Evolutionary conservation across 257 asterid genomes (phyloP).

Genomic region (Jasminum sambac): DNA sequence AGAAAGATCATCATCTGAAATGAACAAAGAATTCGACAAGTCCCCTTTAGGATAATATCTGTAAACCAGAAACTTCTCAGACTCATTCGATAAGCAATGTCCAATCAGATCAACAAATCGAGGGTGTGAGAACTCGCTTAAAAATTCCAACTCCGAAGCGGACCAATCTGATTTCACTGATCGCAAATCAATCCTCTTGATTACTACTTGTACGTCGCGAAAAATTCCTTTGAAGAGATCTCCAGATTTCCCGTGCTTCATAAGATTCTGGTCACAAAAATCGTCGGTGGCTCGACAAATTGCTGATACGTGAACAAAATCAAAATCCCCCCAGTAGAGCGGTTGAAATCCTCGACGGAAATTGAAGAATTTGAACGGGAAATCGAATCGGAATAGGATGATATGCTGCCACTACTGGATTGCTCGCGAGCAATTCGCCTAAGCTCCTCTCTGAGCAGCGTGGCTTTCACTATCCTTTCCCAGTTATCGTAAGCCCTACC

Average conservation of each 20-base stretch:
- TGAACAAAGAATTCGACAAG: constrained; percentile 47
- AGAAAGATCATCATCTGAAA: constrained; percentile 29
- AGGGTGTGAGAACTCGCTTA: constrained; percentile 41
- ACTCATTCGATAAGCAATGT: constrained; percentile 48
- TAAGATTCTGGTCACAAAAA: constrained; percentile 37
- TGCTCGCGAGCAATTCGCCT: constrained; percentile 12
- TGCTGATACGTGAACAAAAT: constrained; percentile 44
- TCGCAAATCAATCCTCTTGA: constrained; percentile 39
- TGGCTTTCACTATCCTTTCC: constrained; percentile 23
- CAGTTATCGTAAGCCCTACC: constrained; percentile 19
- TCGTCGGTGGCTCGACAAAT: constrained; percentile 44
- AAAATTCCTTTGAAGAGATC: constrained; percentile 47
- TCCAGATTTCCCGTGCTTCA: constrained; percentile 54
- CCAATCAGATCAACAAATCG: constrained; percentile 53
- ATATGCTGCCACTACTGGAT: constrained; percentile 7
- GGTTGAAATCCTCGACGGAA: neutral
- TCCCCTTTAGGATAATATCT: constrained; percentile 52
- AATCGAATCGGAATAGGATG: neutral
- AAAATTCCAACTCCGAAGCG: constrained; percentile 41
- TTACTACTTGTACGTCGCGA: constrained; percentile 38
- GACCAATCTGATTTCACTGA: constrained; percentile 32
- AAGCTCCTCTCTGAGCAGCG: constrained; percentile 23
- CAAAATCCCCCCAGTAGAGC: neutral
- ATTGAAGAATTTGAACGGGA: neutral
- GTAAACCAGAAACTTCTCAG: constrained; percentile 47